phyloP scores from a whole-genome alignment of 345 rosid species.

The Euphorbia tirucalli region DNA sequence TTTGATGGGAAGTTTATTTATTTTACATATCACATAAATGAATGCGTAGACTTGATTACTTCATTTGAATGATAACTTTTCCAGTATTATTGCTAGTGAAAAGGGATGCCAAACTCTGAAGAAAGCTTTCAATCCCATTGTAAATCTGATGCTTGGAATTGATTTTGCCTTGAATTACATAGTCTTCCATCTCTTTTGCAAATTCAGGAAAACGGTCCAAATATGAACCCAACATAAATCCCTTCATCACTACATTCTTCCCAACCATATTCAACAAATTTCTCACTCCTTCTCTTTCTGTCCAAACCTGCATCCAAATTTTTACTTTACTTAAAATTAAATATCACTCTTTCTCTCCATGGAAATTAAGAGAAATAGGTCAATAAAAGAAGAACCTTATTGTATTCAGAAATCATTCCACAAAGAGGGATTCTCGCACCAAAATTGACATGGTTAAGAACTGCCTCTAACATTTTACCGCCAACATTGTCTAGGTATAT shows the following conservation, averaged over 20 bases:
- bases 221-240: constrained; percentile 33
- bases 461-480: constrained; percentile 54
- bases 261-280: constrained; percentile 45
- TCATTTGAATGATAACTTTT: constrained; percentile 40
- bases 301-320: constrained; percentile 35
- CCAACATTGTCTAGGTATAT: constrained; percentile 51
- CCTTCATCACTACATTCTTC: constrained; percentile 50
- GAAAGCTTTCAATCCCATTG: constrained; percentile 40
- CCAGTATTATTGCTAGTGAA: constrained; percentile 42
- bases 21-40: too few species aligned
- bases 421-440: constrained; percentile 35
- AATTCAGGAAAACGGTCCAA: constrained; percentile 33
- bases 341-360: too few species aligned
- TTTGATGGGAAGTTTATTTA: too few species aligned
- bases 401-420: constrained; percentile 56
- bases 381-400: constrained; percentile 30
- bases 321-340: too few species aligned
- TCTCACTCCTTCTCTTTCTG: constrained; percentile 43
- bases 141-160: constrained; percentile 27
- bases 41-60: too few species aligned
- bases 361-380: too few species aligned
- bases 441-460: constrained; percentile 43
- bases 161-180: constrained; percentile 34
- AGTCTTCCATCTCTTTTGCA: constrained; percentile 30
- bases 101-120: constrained; percentile 38